A percentile compares a stretch with the other conserved stretches of the same genome.
Evolutionary conservation across 2,329 filamentous ascomycete species (phyloP).

Genomic region (Laburnicola sp.): DNA sequence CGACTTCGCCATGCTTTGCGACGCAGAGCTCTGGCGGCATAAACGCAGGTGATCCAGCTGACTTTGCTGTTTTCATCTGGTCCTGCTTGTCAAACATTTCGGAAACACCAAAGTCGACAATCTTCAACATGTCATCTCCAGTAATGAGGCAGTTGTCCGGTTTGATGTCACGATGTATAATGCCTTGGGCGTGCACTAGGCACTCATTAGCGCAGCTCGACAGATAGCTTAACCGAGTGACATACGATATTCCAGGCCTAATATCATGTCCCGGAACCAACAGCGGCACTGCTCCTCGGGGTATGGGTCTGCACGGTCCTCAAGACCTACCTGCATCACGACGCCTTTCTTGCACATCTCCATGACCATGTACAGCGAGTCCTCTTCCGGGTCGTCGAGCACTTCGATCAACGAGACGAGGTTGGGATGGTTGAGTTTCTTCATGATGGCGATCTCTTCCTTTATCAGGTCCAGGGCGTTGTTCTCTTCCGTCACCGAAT

Average conservation of each 20-base stretch:
- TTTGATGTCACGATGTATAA: conserved; percentile 96
- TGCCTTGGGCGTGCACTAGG: conserved; percentile 85
- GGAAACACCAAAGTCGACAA: conserved; percentile 98
- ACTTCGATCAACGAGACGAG: conserved; percentile 94
- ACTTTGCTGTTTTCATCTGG: conserved; percentile 89
- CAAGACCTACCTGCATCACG: conserved; percentile 92
- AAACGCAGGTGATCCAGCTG: conserved; percentile 92
- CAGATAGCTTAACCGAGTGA: conserved; percentile 23
- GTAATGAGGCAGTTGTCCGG: conserved; percentile 93
- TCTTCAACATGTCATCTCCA: conserved; percentile 88
- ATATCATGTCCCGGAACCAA: conserved; percentile 93
- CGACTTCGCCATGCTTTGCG: conserved; percentile 81
- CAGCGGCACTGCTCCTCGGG: conserved; percentile 77
- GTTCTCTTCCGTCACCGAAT: conserved; percentile 61
- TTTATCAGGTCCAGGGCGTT: conserved; percentile 84
- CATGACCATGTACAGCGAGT: conserved; percentile 97
- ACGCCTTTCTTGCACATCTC: conserved; percentile 99
- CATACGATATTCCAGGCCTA: conserved; percentile 90
- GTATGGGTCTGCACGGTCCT: conserved; percentile 80
- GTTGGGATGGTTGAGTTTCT: conserved; percentile 93
- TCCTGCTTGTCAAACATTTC: conserved; percentile 94
- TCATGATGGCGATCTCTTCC: conserved; percentile 98
- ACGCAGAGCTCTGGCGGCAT: conserved; percentile 91
- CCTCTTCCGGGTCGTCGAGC: conserved; percentile 90
- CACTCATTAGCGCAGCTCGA: conserved; percentile 21